Base-by-base conservation (phyloP, 768 basidiomycete genomes). In the Dentipellis fragilis region DNA sequence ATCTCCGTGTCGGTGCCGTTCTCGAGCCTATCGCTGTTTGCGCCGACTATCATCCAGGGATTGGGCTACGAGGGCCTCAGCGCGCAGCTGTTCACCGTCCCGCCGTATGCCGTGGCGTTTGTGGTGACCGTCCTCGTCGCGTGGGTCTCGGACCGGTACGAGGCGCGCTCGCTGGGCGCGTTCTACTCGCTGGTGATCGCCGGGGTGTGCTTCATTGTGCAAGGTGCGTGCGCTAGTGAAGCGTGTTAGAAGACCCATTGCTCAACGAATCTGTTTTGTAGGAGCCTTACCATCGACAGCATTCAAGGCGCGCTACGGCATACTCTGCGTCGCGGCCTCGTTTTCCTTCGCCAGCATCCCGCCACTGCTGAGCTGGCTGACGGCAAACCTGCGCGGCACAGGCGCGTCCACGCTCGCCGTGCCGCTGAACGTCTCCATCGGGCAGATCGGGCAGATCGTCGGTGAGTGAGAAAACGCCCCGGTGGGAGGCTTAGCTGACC, bases 31-130 rank as follows among this genome's bases (percentile, higher is more conserved):
- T 51, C 36, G 49, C 79, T 85, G 63, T 87, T 89, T 66, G 70
- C 78, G 5, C 86, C 86, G 3, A 80, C 81, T 3, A 85, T 89
- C 64, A 77, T 88, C 5, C 70, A 76, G 48, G 68, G 71, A 17
- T 73, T 84, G 2, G 82, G 81, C 19, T 83, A 75, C 62, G 72
- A 73, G 1, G 71, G 74, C 1, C 70, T 75, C 21, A 65, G 67
- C n/a, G 76, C 78, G 8, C 81, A 84, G 59, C 70, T 85, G 1
- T 77, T 80, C 73, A 80, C 75, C 21, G 83, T 83, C 3, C 67
- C 72, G 6, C 71, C 71, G 4, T 70, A 66, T 22, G 66, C 71
- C 2, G 67, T 64, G 6, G 68, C 63, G 7, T 69, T 65, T 50
- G 65, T 68, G 37, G 55, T 66, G 7, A 67, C 66, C 2, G 46